Percentiles rank a stretch among this genome's conserved stretches.
Evolutionary conservation across 495 filamentous ascomycete genomes (phyloP).

Genomic region (Xeromyces bisporus): DNA sequence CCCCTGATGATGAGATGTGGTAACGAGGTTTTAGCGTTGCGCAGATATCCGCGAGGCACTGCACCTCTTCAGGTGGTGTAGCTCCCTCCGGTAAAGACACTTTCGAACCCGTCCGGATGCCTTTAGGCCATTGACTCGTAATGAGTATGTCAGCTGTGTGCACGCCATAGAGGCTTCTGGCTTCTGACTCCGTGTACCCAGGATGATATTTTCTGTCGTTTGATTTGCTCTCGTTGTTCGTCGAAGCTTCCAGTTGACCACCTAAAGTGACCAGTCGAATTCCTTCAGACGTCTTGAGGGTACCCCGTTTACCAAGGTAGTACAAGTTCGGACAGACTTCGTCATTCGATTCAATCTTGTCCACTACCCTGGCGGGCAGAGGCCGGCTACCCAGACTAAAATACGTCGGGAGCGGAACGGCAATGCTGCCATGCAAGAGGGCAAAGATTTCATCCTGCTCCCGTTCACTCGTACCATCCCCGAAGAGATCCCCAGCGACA

Average conservation of each 20-base stretch:
- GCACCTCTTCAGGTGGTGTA: conserved; percentile 25
- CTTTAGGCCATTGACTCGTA: conserved; percentile 69
- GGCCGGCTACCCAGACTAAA: conserved; percentile 57
- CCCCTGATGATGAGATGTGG: conserved; percentile 57
- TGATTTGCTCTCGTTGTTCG: conserved; percentile 32
- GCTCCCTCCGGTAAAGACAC: conserved; percentile 28
- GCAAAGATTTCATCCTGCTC: conserved; percentile 38
- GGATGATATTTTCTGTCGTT: conserved; percentile 52
- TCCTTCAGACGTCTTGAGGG: conserved; percentile 78
- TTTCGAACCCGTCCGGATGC: conserved; percentile 45
- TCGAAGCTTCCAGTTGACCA: conserved; percentile 40
- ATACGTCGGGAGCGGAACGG: conserved; percentile 66
- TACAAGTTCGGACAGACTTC: conserved; percentile 78
- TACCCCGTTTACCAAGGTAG: conserved; percentile 69
- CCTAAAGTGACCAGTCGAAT: conserved; percentile 70
- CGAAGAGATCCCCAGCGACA: conserved; percentile 68
- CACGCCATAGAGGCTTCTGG: conserved; percentile 51
- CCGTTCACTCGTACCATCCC: conserved; percentile 27
- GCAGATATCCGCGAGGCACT: conserved; percentile 58
- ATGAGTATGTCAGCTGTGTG: conserved; percentile 70
- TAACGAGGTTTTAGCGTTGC: conserved; percentile 66
- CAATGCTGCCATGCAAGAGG: conserved; percentile 52
- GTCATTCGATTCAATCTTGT: conserved; percentile 58
- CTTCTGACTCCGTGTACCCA: conserved; percentile 59
- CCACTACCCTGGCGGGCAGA: conserved; percentile 49